Percentiles rank a stretch among this genome's conserved stretches.
Conservation (phyloP, 106 monocot genomes). For the Phalaenopsis aphrodite region DNA sequence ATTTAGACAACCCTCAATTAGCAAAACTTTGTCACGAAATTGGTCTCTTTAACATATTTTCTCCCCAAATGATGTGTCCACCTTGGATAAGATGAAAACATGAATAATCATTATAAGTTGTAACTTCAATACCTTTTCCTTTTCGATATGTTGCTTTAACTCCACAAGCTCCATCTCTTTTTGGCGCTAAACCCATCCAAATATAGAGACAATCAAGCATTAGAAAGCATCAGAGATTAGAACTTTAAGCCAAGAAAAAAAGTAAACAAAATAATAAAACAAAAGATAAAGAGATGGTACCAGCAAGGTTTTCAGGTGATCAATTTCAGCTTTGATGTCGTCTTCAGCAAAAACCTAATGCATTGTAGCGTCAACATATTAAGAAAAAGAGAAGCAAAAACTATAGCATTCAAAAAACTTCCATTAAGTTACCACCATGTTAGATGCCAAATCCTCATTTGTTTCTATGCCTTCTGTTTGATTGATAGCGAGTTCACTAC, state of each 20-base stretch:
- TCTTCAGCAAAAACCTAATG: conserved; percentile 3
- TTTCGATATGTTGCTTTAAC: conserved; percentile 54
- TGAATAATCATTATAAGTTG: background rate
- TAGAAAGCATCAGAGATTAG: background rate
- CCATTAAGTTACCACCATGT: conserved; percentile 17
- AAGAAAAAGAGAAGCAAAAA: background rate
- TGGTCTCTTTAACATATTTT: too few relatives aligned
- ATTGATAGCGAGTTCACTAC: conserved; percentile 5
- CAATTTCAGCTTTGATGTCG: conserved; percentile 25
- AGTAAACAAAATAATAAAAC: background rate
- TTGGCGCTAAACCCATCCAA: conserved; percentile 30
- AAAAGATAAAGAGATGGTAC: conserved; percentile 17
- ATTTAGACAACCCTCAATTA: too few relatives aligned
- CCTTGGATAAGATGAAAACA: background rate
- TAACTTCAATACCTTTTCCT: conserved; percentile 39
- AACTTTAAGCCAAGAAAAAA: conserved; percentile 1
- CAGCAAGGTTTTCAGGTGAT: conserved; percentile 43
- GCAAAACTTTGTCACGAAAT: too few relatives aligned
- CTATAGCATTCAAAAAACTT: background rate
- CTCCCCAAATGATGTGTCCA: too few relatives aligned
- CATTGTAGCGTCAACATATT: background rate
- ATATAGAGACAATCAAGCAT: conserved; percentile 1
- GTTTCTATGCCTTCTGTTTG: conserved; percentile 1
- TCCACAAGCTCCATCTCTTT: conserved; percentile 52
- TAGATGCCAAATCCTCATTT: conserved; percentile 15